A percentile compares a stretch with the other conserved stretches of the same genome.
phyloP scores from a whole-genome alignment of 371 early-diverging fungal genomes.

The Saksenaea vasiformis region DNA sequence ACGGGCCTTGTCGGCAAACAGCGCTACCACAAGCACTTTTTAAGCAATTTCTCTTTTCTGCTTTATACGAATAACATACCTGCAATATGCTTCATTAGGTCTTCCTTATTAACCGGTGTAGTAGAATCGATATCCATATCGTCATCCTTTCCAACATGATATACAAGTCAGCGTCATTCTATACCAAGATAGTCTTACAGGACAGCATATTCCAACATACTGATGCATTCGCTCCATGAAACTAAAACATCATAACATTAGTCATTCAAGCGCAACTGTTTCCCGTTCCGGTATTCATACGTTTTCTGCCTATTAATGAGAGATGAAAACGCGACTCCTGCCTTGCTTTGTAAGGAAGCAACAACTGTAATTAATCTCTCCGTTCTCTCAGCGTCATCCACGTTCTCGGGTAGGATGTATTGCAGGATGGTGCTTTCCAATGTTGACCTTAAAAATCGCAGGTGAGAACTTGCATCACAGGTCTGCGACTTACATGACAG shows the following conservation, averaged over 20 bases:
- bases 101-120: conserved; percentile 7
- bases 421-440: conserved; percentile 41
- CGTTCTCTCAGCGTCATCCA: conserved; percentile 56
- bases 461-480: background rate
- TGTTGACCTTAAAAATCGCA: conserved; percentile 17
- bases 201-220: conserved; percentile 54
- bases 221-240: conserved; percentile 43
- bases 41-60: background rate
- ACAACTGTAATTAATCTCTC: conserved; percentile 60
- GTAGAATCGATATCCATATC: conserved; percentile 24
- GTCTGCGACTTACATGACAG: conserved; percentile 58
- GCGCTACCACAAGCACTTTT: conserved; percentile 12
- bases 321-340: conserved; percentile 56
- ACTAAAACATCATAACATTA: conserved; percentile 11
- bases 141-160: background rate
- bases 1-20: conserved; percentile 64
- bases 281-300: conserved; percentile 18
- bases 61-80: conserved; percentile 22
- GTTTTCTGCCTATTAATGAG: conserved; percentile 55
- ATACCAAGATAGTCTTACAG: conserved; percentile 34
- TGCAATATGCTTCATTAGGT: conserved; percentile 48
- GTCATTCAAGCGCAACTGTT: background rate
- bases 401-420: conserved; percentile 40
- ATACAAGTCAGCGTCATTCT: background rate
- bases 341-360: conserved; percentile 46